These are phyloP conservation scores for Mucor velutinosus DNA, from an alignment of 371 early-diverging fungal genomes.

Conservation along the genomic window DNA sequence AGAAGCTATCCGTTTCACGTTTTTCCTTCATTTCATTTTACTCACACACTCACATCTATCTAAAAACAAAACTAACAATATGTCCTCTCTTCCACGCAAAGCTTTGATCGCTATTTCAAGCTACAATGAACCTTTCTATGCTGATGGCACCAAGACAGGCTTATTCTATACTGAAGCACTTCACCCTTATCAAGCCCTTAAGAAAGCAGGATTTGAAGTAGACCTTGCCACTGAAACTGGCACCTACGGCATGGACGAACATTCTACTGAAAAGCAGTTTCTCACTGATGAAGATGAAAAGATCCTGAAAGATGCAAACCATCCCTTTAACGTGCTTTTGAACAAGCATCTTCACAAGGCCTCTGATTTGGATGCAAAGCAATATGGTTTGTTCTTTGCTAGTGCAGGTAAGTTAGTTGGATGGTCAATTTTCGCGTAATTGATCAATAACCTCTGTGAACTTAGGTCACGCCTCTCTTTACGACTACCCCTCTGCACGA, in stretches of 20 bases:
- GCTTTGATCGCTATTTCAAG: slow-evolving; percentile 52
- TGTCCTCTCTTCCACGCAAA: slow-evolving; percentile 45
- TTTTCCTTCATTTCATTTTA: neutral
- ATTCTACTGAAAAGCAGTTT: slow-evolving; percentile 44
- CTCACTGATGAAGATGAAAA: slow-evolving; percentile 41
- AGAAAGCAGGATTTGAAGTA: slow-evolving; percentile 50
- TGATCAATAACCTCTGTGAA: too few species aligned
- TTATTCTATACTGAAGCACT: slow-evolving; percentile 59
- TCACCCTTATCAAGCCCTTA: slow-evolving; percentile 50
- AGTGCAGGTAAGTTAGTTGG: slow-evolving; percentile 23
- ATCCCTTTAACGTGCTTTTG: slow-evolving; percentile 46
- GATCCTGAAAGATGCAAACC: slow-evolving; percentile 36
- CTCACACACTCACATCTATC: neutral
- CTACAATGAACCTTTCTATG: slow-evolving; percentile 51
- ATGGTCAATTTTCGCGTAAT: too few species aligned
- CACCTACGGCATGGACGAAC: slow-evolving; percentile 51
- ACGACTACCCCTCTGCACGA: slow-evolving; percentile 51
- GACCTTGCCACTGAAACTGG: slow-evolving; percentile 60
- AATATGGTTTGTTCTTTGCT: slow-evolving; percentile 58
- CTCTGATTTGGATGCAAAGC: slow-evolving; percentile 43
- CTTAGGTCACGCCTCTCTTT: slow-evolving; percentile 49
- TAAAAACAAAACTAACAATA: neutral
- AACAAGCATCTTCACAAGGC: slow-evolving; percentile 46
- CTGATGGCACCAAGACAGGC: slow-evolving; percentile 54
- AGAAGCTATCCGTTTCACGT: neutral